A percentile compares a stretch with the other conserved stretches of the same genome.
Evolutionary conservation across 2,329 filamentous ascomycete species (phyloP).

Genomic region (Stachybotrys chartarum): DNA sequence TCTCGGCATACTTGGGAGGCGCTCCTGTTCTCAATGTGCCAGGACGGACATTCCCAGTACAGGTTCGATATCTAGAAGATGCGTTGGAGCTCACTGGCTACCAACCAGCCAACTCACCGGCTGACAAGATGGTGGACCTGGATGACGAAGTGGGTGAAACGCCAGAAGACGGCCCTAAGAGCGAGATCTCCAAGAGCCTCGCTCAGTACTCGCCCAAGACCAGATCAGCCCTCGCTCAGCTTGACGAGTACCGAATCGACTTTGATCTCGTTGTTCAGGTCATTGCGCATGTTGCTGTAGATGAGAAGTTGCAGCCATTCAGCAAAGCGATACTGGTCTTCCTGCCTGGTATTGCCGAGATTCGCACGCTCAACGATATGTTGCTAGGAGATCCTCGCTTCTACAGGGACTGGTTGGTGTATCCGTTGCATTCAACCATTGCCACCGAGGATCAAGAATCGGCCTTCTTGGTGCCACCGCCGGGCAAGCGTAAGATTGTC

Average conservation of each 20-base stretch:
- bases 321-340: constrained; percentile 94
- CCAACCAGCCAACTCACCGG: constrained; percentile 34
- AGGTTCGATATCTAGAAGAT: constrained; percentile 84
- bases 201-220: constrained; percentile 71
- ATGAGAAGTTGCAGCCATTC: constrained; percentile 58
- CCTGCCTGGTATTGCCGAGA: constrained; percentile 89
- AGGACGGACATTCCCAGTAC: constrained; percentile 87
- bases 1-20: constrained; percentile 79
- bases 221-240: constrained; percentile 62
- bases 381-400: constrained; percentile 72
- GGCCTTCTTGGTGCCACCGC: constrained; percentile 79
- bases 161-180: constrained; percentile 43
- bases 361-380: constrained; percentile 80
- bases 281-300: constrained; percentile 66
- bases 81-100: constrained; percentile 84
- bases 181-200: constrained; percentile 57
- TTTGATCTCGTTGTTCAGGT: constrained; percentile 79
- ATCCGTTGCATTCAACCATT: constrained; percentile 89
- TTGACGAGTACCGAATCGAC: constrained; percentile 89
- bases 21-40: constrained; percentile 88
- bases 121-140: constrained; percentile 52
- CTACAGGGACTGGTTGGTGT: constrained; percentile 70
- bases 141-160: constrained; percentile 52
- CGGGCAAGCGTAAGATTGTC: constrained; percentile 83
- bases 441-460: constrained; percentile 94